Evolutionary conservation across 2,329 filamentous ascomycete genomes (phyloP).

Genomic region (Monilinia aucupariae): DNA sequence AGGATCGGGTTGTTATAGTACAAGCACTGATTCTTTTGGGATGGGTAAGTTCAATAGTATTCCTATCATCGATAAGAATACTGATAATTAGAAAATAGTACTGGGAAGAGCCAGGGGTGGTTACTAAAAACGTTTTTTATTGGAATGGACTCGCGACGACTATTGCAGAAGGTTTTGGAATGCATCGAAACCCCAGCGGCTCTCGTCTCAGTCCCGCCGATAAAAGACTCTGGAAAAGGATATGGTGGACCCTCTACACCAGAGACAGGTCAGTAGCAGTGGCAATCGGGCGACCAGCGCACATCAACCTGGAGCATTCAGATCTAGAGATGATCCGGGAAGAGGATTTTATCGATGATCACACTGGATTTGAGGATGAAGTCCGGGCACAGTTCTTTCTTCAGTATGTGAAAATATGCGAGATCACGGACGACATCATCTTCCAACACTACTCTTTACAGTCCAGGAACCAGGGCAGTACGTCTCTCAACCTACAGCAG

Average conservation of each 20-base stretch:
- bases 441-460: slow-evolving; percentile 96
- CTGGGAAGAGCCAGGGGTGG: slow-evolving; percentile 96
- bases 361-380: slow-evolving; percentile 12
- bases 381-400: slow-evolving; percentile 19
- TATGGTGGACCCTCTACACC: slow-evolving; percentile 97
- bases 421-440: slow-evolving; percentile 93
- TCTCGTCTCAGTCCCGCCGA: slow-evolving; percentile 89
- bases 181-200: slow-evolving; percentile 91
- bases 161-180: slow-evolving; percentile 91
- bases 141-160: slow-evolving; percentile 94
- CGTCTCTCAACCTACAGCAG: slow-evolving; percentile 89
- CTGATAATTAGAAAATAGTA: slow-evolving; percentile 51
- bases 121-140: slow-evolving; percentile 99
- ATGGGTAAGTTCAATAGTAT: slow-evolving; percentile 52
- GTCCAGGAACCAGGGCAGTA: slow-evolving; percentile 77
- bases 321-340: slow-evolving; percentile 96
- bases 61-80: background rate
- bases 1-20: slow-evolving; percentile 92
- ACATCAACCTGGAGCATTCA: slow-evolving; percentile 93
- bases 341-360: slow-evolving; percentile 93
- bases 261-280: slow-evolving; percentile 92
- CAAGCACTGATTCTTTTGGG: slow-evolving; percentile 90
- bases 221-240: slow-evolving; percentile 64
- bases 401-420: slow-evolving; percentile 47
- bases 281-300: slow-evolving; percentile 81